Base-by-base conservation (phyloP, 352 stramenopile species). In the Globisporangium spinosum region DNA sequence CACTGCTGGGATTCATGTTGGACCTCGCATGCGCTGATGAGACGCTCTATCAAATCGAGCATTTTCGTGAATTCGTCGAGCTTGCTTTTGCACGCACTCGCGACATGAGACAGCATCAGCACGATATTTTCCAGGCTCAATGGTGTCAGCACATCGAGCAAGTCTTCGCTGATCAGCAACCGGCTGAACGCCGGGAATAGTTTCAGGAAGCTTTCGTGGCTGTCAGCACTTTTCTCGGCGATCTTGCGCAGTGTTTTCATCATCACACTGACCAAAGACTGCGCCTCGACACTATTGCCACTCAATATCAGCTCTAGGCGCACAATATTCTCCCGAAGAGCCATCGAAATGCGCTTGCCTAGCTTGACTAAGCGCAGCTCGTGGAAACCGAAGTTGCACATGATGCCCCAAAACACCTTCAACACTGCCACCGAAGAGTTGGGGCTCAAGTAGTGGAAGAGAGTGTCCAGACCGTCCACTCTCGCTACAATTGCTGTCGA, bases 191-290 rank as follows among this genome's bases (percentile, higher is more conserved):
- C 57, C 23, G 57, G 32, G 32, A 62, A 22, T 12, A 62, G 20
- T 38, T 38, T 23, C 3, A 32, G 20, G 7, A 45, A 45, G 13
- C n/a, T 23, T n/a, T 49, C 32, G 22, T 34, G 32, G 20, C 34
- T 23, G 9, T 49, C 57, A 3, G n/a, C n/a, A 20, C 32, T 32
- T 13, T 29, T 47, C 34, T 38, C 12, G 5, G n/a, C 20, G 22
- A 62, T 29, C 57, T 27, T 45, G 15, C 34, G n/a, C 57, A 62
- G 57, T 10, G 57, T 62, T 22, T 49, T 62, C 17, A 51, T 29
- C 20, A 62, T 49, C 57, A 62, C 13, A 13, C n/a, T 8, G 1
- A 53, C 2, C 9, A 45, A 22, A 22, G 29, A 22, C 32, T 29
- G 29, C 3, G 23, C 29, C n/a, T 20, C 17, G 17, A 12, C 5